A percentile compares a stretch with the other conserved stretches of the same genome.
Conservation (phyloP, 2,329 filamentous ascomycete genomes). For the Ceratocystiopsis minuta region DNA sequence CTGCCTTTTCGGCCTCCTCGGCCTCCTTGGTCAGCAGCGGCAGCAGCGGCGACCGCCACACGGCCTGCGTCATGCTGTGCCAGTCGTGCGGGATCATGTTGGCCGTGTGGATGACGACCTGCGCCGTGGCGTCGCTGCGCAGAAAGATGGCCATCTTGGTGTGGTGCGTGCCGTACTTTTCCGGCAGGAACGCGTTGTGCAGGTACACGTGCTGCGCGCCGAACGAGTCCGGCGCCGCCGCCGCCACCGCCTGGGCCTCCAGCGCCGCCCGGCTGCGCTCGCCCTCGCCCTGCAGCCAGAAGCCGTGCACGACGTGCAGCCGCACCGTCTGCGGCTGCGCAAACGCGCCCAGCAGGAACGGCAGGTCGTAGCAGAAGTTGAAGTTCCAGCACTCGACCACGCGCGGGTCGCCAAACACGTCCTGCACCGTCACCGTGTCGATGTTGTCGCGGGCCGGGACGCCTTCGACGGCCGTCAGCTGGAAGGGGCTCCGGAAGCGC, state of each 20-base stretch:
- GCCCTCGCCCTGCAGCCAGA: slow-evolving; percentile 47
- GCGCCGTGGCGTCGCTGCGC: slow-evolving; percentile 55
- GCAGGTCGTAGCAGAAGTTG: slow-evolving; percentile 45
- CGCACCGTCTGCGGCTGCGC: slow-evolving; percentile 26
- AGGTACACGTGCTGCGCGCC: slow-evolving; percentile 41
- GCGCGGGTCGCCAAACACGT: slow-evolving; percentile 56
- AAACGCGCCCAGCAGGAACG: slow-evolving; percentile 36
- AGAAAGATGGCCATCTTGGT: slow-evolving; percentile 78
- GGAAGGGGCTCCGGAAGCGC: slow-evolving; percentile 31
- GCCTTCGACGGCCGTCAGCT: slow-evolving; percentile 51
- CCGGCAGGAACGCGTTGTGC: slow-evolving; percentile 60
- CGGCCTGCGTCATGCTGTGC: slow-evolving; percentile 71
- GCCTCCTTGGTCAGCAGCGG: slow-evolving; percentile 23
- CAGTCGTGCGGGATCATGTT: slow-evolving; percentile 85
- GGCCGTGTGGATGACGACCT: slow-evolving; percentile 73
- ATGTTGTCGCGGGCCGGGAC: slow-evolving; percentile 40
- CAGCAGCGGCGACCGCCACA: slow-evolving; percentile 60
- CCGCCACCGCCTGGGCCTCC: slow-evolving; percentile 43
- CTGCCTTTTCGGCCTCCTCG: neutral
- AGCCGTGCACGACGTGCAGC: slow-evolving; percentile 41
- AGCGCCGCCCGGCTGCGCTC: slow-evolving; percentile 31
- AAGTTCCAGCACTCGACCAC: slow-evolving; percentile 57
- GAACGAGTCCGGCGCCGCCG: slow-evolving; percentile 21
- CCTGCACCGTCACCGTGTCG: slow-evolving; percentile 45
- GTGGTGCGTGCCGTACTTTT: slow-evolving; percentile 73